A percentile compares a stretch with the other conserved stretches of the same genome.
These are phyloP conservation scores for Haematococcus lacustris DNA, from an alignment of 139 green algal genomes.

Conservation along the genomic window DNA sequence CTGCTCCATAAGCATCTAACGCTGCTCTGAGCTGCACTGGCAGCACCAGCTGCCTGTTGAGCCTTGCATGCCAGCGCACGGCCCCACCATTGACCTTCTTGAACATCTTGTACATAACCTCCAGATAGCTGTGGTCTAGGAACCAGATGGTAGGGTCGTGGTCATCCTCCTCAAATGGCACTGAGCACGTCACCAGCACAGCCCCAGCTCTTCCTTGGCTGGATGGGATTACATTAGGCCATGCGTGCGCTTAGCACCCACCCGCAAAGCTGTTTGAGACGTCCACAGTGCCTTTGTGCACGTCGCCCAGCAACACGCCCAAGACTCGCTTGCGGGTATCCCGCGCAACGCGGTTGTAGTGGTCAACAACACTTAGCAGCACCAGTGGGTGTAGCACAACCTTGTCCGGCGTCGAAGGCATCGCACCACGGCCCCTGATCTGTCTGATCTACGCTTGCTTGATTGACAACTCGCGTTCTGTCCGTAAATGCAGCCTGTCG, in stretches of 20 bases:
- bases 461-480: too few relatives aligned
- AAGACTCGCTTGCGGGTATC: conserved; percentile 94
- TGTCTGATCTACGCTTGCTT: too few relatives aligned
- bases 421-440: too few relatives aligned
- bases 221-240: too few relatives aligned
- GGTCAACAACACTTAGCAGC: conserved; percentile 93
- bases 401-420: conserved; percentile 44
- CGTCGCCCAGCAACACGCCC: conserved; percentile 88
- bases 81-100: conserved; percentile 95
- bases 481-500: too few relatives aligned
- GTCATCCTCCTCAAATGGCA: conserved; percentile 99
- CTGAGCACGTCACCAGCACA: too few relatives aligned
- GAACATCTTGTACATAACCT: conserved; percentile 97
- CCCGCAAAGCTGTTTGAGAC: conserved; percentile 96
- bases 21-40: too few relatives aligned
- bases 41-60: too few relatives aligned
- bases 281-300: conserved; percentile 78
- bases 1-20: too few relatives aligned
- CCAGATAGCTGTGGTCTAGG: conserved; percentile 96
- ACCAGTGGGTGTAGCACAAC: conserved; percentile 94
- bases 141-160: conserved; percentile 96
- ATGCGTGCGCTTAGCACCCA: too few relatives aligned
- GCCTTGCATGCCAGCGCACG: not conserved
- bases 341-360: conserved; percentile 95
- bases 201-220: too few relatives aligned